These are phyloP conservation scores for Glycine soja DNA, from an alignment of 306 rosid genomes.

Conservation along the genomic window DNA sequence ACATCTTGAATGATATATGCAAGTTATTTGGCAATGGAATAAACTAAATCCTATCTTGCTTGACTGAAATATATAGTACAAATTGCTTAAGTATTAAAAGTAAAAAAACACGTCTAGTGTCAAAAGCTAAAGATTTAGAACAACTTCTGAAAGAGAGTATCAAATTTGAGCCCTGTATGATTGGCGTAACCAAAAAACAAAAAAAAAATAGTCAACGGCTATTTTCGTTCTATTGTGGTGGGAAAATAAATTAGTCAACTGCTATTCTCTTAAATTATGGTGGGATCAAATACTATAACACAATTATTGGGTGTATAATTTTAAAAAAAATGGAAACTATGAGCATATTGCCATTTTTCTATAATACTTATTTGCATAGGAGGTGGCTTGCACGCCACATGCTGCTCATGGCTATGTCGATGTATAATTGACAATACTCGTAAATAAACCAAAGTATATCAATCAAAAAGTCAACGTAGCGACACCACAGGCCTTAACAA, in stretches of 20 bases:
- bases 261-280: background rate
- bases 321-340: background rate
- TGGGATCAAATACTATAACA: conserved; percentile 3
- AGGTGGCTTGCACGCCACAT: conserved; percentile 30
- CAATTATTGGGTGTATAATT: background rate
- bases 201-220: conserved; percentile 8
- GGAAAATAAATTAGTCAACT: conserved; percentile 11
- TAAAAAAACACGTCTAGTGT: too few species aligned
- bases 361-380: background rate
- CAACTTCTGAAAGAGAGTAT: background rate
- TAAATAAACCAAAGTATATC: background rate
- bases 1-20: background rate
- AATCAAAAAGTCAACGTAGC: conserved; percentile 33
- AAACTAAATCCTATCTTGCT: background rate
- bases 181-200: background rate
- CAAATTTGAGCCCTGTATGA: background rate
- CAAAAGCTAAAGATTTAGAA: background rate
- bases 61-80: too few species aligned
- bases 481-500: background rate
- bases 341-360: background rate
- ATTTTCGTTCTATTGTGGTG: background rate
- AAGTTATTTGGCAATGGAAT: background rate
- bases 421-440: conserved; percentile 14
- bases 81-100: too few species aligned
- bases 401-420: conserved; percentile 1